Percentiles rank a stretch among this genome's conserved stretches.
These are phyloP conservation scores for Xylaria sp. DNA, from an alignment of 2,329 filamentous ascomycete species.

Conservation along the genomic window DNA sequence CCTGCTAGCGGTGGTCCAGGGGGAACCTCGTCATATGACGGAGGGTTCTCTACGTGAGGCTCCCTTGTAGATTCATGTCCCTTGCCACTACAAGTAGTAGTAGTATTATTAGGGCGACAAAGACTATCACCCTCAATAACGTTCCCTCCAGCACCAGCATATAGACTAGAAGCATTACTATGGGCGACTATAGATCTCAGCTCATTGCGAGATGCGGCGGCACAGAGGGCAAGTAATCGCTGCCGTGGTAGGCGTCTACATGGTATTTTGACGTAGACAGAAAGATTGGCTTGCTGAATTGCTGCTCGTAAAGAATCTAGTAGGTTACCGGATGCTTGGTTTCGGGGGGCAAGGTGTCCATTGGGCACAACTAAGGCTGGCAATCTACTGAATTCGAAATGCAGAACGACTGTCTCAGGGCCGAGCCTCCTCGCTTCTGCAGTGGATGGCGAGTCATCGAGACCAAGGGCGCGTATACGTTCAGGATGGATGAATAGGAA, in stretches of 20 bases:
- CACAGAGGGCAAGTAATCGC: conserved; percentile 34
- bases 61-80: conserved; percentile 23
- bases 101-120: conserved; percentile 7
- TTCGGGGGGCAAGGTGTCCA: conserved; percentile 34
- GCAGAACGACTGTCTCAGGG: conserved; percentile 33
- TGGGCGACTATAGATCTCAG: conserved; percentile 32
- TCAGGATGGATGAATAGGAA: conserved; percentile 37
- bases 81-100: conserved; percentile 1
- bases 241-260: conserved; percentile 29
- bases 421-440: conserved; percentile 28
- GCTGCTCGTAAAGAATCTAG: conserved; percentile 34
- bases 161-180: conserved; percentile 33
- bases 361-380: conserved; percentile 35
- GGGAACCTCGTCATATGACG: conserved; percentile 36
- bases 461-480: conserved; percentile 30
- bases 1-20: conserved; percentile 27
- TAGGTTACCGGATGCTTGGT: conserved; percentile 32
- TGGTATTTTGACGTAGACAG: conserved; percentile 34
- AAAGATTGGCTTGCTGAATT: conserved; percentile 33
- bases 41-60: conserved; percentile 32
- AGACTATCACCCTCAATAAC: conserved; percentile 34
- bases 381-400: conserved; percentile 34
- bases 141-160: conserved; percentile 33
- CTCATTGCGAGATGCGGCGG: conserved; percentile 32
- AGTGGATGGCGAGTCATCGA: conserved; percentile 33